Conservation (phyloP, 805 yeast genomes). For the Spathaspora hagerdaliae region DNA sequence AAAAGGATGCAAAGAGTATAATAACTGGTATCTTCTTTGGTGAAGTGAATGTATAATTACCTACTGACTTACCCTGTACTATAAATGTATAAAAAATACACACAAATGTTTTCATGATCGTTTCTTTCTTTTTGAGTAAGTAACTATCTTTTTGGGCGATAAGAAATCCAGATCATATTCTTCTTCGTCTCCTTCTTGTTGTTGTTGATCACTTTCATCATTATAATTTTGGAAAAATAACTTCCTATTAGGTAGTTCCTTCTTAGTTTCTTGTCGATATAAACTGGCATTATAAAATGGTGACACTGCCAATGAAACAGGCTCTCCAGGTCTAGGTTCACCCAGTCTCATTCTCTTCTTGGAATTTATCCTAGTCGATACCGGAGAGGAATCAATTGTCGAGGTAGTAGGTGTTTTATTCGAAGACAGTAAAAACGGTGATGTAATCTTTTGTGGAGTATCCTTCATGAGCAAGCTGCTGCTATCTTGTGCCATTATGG, state of each 20-base stretch:
- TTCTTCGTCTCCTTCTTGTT: background rate
- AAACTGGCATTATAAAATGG: constrained; percentile 27
- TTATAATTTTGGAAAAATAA: background rate
- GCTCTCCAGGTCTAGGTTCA: constrained; percentile 30
- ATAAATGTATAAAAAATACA: constrained; percentile 1
- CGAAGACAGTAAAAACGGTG: constrained; percentile 1
- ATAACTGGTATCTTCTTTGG: constrained; percentile 72
- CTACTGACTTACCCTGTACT: constrained; percentile 2
- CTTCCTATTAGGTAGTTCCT: background rate
- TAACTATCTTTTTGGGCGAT: background rate
- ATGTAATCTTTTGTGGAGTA: background rate
- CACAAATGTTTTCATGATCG: constrained; percentile 1
- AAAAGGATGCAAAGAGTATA: constrained; percentile 46
- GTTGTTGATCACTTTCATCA: too few relatives aligned
- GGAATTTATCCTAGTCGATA: background rate
- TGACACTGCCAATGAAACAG: constrained; percentile 28
- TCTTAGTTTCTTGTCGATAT: background rate
- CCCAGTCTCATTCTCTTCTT: constrained; percentile 3
- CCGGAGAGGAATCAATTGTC: constrained; percentile 1
- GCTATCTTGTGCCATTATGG: background rate
- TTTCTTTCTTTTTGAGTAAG: constrained; percentile 3
- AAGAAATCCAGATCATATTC: constrained; percentile 1
- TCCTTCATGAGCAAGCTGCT: background rate
- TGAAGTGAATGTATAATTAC: constrained; percentile 32
- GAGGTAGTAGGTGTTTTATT: constrained; percentile 3